Evolutionary conservation across 768 basidiomycete species (phyloP).

Genomic region (Coprinopsis marcescibilis): DNA sequence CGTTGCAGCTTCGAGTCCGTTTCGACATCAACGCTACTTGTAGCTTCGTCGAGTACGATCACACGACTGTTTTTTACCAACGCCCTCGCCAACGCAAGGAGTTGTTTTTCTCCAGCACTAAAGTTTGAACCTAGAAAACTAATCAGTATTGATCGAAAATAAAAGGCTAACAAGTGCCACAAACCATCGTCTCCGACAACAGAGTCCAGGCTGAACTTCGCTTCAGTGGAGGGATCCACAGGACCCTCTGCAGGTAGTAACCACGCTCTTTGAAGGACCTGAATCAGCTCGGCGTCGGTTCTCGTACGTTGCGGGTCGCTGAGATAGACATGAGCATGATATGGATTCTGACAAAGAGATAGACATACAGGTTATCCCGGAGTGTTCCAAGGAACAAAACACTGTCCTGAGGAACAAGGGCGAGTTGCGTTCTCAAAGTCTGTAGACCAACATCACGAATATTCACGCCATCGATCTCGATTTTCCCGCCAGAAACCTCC

Average conservation of each 20-base stretch:
- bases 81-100: conserved; percentile 56
- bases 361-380: conserved; percentile 34
- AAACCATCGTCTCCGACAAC: conserved; percentile 56
- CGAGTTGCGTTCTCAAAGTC: conserved; percentile 45
- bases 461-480: conserved; percentile 54
- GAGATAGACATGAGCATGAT: not conserved
- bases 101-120: conserved; percentile 63
- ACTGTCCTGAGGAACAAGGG: conserved; percentile 66
- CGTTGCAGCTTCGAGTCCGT: conserved; percentile 57
- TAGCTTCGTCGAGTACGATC: conserved; percentile 58
- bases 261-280: conserved; percentile 52
- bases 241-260: conserved; percentile 45
- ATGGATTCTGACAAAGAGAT: conserved; percentile 12
- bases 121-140: conserved; percentile 45
- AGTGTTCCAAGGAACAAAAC: conserved; percentile 48
- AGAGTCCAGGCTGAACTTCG: conserved; percentile 62
- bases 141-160: not conserved
- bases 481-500: conserved; percentile 32
- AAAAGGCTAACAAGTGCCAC: conserved; percentile 1
- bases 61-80: conserved; percentile 56
- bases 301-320: conserved; percentile 49
- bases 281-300: conserved; percentile 57
- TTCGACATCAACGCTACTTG: conserved; percentile 55
- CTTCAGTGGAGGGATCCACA: conserved; percentile 38
- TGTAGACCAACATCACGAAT: conserved; percentile 50